Evolutionary conservation across 176 grass and related monocot species (phyloP).

Genomic region (barley (Hordeum vulgare)): DNA sequence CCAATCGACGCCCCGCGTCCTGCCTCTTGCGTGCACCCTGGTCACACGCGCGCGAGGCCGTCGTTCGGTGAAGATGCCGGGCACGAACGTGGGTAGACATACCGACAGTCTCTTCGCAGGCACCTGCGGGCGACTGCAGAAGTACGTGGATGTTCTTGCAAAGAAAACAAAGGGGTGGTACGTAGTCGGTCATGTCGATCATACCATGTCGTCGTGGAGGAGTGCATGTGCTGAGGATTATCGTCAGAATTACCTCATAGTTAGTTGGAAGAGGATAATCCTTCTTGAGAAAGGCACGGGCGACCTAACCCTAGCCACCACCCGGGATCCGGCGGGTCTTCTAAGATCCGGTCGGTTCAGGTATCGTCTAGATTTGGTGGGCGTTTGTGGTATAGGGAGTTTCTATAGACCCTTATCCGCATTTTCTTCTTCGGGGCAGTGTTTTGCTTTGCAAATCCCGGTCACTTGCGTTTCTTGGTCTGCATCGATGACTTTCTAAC

Average conservation of each 20-base stretch:
- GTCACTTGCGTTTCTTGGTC: no score
- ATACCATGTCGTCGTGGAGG: background rate
- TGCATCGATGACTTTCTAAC: no score
- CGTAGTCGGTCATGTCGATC: background rate
- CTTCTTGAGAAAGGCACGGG: no score
- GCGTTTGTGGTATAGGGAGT: no score
- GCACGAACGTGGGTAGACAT: background rate
- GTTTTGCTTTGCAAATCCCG: no score
- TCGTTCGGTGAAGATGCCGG: background rate
- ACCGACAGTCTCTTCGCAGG: background rate
- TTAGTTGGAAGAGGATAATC: background rate
- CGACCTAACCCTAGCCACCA: no score
- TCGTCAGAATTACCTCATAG: background rate
- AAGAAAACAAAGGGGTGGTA: background rate
- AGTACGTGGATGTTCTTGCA: background rate
- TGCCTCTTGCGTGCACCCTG: background rate
- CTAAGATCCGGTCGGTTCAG: no score
- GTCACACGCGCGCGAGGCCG: no score
- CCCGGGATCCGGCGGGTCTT: no score
- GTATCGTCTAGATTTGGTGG: no score
- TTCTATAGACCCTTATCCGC: no score
- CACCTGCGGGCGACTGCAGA: background rate
- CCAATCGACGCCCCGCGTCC: background rate
- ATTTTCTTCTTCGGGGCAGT: no score
- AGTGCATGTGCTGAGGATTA: background rate